phyloP scores from a whole-genome alignment of 805 yeast species.

The Nakazawaea anatomiae region DNA sequence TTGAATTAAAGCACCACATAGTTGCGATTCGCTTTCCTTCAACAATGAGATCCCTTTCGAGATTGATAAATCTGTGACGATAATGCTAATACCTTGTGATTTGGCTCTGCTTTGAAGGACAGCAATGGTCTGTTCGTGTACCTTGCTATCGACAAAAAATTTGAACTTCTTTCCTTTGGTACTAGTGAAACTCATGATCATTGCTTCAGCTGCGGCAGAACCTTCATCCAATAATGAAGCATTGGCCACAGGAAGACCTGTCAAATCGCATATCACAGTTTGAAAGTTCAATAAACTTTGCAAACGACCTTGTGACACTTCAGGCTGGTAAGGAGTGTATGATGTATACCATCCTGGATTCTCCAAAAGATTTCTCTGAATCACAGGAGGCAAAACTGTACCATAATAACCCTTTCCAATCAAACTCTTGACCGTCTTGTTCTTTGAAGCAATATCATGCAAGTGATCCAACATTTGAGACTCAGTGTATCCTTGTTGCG shows the following conservation, averaged over 20 bases:
- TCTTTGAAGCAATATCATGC: slow-evolving; percentile 64
- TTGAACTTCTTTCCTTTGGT: slow-evolving; percentile 59
- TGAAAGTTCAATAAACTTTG: slow-evolving; percentile 88
- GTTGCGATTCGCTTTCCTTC: slow-evolving; percentile 25
- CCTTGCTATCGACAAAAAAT: slow-evolving; percentile 67
- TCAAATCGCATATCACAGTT: slow-evolving; percentile 83
- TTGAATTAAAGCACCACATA: slow-evolving; percentile 83
- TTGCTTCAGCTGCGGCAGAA: slow-evolving; percentile 96
- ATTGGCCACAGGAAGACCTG: slow-evolving; percentile 93
- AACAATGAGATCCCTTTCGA: slow-evolving; percentile 30
- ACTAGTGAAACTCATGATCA: slow-evolving; percentile 73
- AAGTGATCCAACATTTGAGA: slow-evolving; percentile 70
- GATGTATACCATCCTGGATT: slow-evolving; percentile 98
- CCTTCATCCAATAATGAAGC: slow-evolving; percentile 95
- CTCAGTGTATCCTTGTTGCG: slow-evolving; percentile 74
- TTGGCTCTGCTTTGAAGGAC: slow-evolving; percentile 77
- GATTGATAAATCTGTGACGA: slow-evolving; percentile 47
- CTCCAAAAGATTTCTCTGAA: slow-evolving; percentile 87
- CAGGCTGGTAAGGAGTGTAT: slow-evolving; percentile 98
- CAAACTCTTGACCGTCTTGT: slow-evolving; percentile 64
- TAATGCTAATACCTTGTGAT: slow-evolving; percentile 63
- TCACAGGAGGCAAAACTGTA: slow-evolving; percentile 83
- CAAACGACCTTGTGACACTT: slow-evolving; percentile 93
- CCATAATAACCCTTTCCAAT: slow-evolving; percentile 96
- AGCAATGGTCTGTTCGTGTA: slow-evolving; percentile 81